Evolutionary conservation across 2,329 filamentous ascomycete genomes (phyloP).

Genomic region (Teratosphaeria destructans): DNA sequence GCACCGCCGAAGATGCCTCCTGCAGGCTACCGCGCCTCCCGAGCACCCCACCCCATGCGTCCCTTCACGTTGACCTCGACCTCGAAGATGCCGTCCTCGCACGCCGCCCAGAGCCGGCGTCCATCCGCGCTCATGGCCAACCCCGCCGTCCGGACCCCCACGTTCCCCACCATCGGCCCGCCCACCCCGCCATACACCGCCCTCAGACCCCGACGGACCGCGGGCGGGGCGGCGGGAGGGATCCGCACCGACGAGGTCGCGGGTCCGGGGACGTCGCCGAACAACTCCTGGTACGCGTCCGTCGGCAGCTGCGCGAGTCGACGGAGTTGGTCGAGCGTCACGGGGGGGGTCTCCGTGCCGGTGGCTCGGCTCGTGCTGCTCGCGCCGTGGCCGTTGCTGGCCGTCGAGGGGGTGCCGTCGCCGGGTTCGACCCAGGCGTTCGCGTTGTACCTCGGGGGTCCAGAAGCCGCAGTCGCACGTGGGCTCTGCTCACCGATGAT

Average conservation of each 20-base stretch:
- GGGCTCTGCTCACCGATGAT: constrained; percentile 5
- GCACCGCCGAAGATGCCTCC: too few species aligned
- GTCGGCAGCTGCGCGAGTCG: not conserved
- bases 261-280: constrained; percentile 9
- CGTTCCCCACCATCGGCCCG: not conserved
- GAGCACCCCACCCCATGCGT: constrained; percentile 42
- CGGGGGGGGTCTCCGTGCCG: not conserved
- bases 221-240: not conserved
- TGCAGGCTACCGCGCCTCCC: constrained; percentile 18
- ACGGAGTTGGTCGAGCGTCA: not conserved
- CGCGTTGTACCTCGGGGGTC: not conserved
- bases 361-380: not conserved
- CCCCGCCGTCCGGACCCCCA: constrained; percentile 33
- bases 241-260: constrained; percentile 3
- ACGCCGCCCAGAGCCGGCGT: constrained; percentile 36
- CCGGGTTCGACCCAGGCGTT: not conserved
- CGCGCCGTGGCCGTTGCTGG: not conserved
- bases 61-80: constrained; percentile 54
- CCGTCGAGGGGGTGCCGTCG: not conserved
- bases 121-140: constrained; percentile 40
- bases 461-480: not conserved
- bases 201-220: not conserved
- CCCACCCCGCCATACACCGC: not conserved
- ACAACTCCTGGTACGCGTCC: not conserved
- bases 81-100: constrained; percentile 66